Evolutionary conservation across 805 yeast species (phyloP).

Genomic region (Metschnikowia chrysomelidarum): DNA sequence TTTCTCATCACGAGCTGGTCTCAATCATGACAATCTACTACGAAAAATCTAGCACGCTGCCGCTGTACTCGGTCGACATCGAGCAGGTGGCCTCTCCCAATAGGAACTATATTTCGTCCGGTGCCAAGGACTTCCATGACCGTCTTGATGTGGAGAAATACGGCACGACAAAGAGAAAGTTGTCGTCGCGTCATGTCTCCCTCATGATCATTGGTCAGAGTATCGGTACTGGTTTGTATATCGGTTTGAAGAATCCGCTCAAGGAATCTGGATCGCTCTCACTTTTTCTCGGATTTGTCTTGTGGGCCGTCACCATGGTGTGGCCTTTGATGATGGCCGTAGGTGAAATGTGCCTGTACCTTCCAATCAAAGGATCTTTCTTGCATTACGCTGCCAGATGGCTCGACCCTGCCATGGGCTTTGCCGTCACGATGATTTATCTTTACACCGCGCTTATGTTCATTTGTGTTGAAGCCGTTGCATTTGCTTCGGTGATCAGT

Average conservation of each 20-base stretch:
- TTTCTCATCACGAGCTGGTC: conserved; percentile 8
- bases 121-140: conserved; percentile 27
- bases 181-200: conserved; percentile 32
- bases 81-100: conserved; percentile 15
- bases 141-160: conserved; percentile 26
- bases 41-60: conserved; percentile 6
- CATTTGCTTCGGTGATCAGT: conserved; percentile 28
- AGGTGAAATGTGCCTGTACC: conserved; percentile 37
- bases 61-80: conserved; percentile 13
- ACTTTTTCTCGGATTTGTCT: conserved; percentile 30
- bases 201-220: conserved; percentile 36
- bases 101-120: conserved; percentile 9
- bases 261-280: conserved; percentile 33
- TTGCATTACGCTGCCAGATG: conserved; percentile 34
- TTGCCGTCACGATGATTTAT: conserved; percentile 32
- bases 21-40: conserved; percentile 3
- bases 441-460: conserved; percentile 35
- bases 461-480: conserved; percentile 32
- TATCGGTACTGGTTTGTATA: conserved; percentile 37
- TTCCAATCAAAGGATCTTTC: conserved; percentile 36
- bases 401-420: conserved; percentile 38
- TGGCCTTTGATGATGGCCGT: conserved; percentile 38
- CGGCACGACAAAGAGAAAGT: conserved; percentile 30
- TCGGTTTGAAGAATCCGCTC: conserved; percentile 32
- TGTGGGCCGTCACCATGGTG: conserved; percentile 30